Evolutionary conservation across 2,329 filamentous ascomycete species (phyloP).

Genomic region (Trichoderma sp.): DNA sequence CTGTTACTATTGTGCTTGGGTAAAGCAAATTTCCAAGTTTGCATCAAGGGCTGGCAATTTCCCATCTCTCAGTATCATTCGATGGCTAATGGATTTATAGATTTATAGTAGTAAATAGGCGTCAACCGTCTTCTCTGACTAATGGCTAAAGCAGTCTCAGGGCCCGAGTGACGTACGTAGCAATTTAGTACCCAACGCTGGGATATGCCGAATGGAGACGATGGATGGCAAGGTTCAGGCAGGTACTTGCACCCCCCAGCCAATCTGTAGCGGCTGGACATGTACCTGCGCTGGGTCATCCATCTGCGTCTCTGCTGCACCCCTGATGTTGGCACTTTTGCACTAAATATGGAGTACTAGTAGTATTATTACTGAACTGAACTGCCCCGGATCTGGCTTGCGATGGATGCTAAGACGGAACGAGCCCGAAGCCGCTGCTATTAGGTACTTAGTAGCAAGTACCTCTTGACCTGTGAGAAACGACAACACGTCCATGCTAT

Average conservation of each 20-base stretch:
- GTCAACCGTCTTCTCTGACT: not conserved
- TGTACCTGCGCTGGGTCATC: not conserved
- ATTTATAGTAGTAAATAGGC: no score
- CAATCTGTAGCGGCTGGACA: not conserved
- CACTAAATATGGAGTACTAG: no score
- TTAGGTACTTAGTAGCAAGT: no score
- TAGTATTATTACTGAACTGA: not conserved
- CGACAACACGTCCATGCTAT: no score
- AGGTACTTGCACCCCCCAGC: not conserved
- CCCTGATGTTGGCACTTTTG: not conserved
- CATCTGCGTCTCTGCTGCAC: not conserved
- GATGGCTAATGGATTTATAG: no score
- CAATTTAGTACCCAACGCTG: not conserved
- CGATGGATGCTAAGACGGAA: not conserved
- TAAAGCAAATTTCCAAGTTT: no score
- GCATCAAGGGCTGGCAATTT: no score
- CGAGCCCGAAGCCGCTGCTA: not conserved
- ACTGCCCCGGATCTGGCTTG: not conserved
- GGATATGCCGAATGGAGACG: not conserved
- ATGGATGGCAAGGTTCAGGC: not conserved
- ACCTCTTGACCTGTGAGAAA: no score
- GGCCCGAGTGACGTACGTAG: slow-evolving; percentile 1
- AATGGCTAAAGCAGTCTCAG: not conserved
- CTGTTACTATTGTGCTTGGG: no score
- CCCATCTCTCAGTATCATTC: not conserved